Conservation (phyloP, 1,139 yeast genomes). For the Scheffersomyces insectosa region DNA sequence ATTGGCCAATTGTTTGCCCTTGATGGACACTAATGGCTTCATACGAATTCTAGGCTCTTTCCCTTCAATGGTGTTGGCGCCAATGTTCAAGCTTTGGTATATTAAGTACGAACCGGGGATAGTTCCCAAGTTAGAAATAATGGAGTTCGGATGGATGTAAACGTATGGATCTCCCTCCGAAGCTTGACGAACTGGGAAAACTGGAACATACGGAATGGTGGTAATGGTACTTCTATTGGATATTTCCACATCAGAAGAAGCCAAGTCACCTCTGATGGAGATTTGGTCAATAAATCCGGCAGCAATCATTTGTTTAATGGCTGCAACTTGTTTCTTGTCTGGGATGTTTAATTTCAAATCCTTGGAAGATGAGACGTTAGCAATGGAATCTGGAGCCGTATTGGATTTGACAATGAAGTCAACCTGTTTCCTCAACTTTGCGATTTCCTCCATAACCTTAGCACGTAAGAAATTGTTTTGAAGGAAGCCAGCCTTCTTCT, state of each 20-base stretch:
- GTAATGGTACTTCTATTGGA: constrained; percentile 60
- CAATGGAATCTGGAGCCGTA: constrained; percentile 59
- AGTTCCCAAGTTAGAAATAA: constrained; percentile 54
- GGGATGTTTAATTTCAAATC: constrained; percentile 71
- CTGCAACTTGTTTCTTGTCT: constrained; percentile 62
- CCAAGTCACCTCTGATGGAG: constrained; percentile 77
- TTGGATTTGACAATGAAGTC: constrained; percentile 69
- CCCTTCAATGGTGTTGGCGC: constrained; percentile 39
- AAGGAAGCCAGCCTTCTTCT: constrained; percentile 49
- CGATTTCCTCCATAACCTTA: constrained; percentile 81
- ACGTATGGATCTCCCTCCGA: constrained; percentile 53
- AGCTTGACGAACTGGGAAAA: constrained; percentile 52
- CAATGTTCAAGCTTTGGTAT: constrained; percentile 60
- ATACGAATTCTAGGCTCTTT: constrained; percentile 56
- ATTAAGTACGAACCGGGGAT: constrained; percentile 77
- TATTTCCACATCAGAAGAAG: constrained; percentile 62
- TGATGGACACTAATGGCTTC: constrained; percentile 74
- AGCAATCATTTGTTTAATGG: constrained; percentile 87
- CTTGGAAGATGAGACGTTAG: constrained; percentile 41
- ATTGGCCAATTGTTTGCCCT: constrained; percentile 74
- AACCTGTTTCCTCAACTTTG: constrained; percentile 77
- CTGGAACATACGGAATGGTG: constrained; percentile 72
- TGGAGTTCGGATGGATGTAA: constrained; percentile 78
- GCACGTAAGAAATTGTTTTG: constrained; percentile 61
- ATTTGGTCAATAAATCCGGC: constrained; percentile 93